Conservation (phyloP, 306 rosid species). For the Ormosia semicastrata region DNA sequence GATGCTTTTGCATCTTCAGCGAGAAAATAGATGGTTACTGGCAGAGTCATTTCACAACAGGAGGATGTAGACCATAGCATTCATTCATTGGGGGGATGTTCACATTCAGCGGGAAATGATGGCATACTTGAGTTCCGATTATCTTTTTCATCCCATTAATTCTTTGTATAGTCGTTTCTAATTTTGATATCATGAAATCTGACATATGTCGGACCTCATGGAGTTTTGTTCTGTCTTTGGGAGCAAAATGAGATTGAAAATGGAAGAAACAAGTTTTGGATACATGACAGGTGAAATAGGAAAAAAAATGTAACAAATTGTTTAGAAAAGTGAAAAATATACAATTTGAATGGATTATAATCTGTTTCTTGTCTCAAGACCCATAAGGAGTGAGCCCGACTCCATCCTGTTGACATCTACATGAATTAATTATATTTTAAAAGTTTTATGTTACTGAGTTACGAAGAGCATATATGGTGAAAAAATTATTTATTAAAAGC, state of each 20-base stretch:
- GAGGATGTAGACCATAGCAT: slow-evolving; percentile 16
- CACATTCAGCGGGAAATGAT: slow-evolving; percentile 13
- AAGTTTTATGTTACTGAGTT: neutral
- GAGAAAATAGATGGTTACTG: slow-evolving; percentile 3
- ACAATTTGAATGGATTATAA: neutral
- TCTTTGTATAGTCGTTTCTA: slow-evolving; percentile 28
- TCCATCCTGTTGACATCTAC: no score
- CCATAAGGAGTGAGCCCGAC: no score
- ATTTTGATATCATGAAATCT: slow-evolving; percentile 12
- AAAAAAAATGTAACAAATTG: neutral
- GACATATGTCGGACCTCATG: neutral
- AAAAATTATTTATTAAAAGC: no score
- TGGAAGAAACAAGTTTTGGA: neutral
- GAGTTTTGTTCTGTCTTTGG: neutral
- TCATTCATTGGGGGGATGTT: neutral
- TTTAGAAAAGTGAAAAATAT: neutral
- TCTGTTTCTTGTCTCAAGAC: neutral
- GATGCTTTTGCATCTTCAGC: neutral
- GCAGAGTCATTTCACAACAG: neutral
- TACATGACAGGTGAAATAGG: neutral
- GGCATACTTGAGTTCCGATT: neutral
- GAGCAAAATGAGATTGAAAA: neutral
- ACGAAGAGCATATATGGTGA: no score
- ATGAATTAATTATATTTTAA: neutral
- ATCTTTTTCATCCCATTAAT: neutral